Base-by-base conservation (phyloP, 2,329 filamentous ascomycete species). In the Decorospora gaudefroyi region DNA sequence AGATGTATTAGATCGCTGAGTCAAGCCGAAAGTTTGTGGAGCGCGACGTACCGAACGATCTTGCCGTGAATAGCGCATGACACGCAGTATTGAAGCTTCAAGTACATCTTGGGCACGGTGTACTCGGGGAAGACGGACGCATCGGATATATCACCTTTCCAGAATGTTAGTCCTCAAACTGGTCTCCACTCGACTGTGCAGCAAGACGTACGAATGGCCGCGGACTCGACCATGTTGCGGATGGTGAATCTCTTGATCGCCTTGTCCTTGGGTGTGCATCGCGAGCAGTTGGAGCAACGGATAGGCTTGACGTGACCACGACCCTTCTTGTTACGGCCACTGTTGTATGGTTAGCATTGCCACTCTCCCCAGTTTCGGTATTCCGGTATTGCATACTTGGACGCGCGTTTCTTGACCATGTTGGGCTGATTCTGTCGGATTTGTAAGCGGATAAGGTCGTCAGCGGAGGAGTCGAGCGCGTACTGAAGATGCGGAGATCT, bases 71-170 rank as follows among this genome's bases (percentile, higher is more conserved):
- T 99, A 74, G 93, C 93, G 81, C 93, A 99, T 79, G 92, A 97
- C 75, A 99, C 93, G 79, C 93, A 99, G 90, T 99, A 99, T 84
- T 99, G 93, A 77, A 99, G 87, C 88, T 99, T 99, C 81, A 99
- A 84, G 89, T 99, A 99, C 95, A 99, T 99, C 89, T 99, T 99
- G 80, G 93, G 93, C 73, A 99, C 92, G 69, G 90, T 91, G 85
- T 99, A 99, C 83, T 99, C 93, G 72, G 88, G 78, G 81, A 97
- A 99, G 79, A 99, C 93, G 73, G 93, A 97, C 73, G 95, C 93
- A 77, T 99, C 93, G 65, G 91, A 96, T 82, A 99, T 99, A 90
- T 99, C 93, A 90, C 93, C 93, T 97, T 72, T 46, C 46, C 43
- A 38, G 16, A 21, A 35, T 49, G 55, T 68, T 51, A 65, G 59